Evolutionary conservation across 371 early-diverging fungal genomes (phyloP).

Genomic region (Apophysomyces sp.): DNA sequence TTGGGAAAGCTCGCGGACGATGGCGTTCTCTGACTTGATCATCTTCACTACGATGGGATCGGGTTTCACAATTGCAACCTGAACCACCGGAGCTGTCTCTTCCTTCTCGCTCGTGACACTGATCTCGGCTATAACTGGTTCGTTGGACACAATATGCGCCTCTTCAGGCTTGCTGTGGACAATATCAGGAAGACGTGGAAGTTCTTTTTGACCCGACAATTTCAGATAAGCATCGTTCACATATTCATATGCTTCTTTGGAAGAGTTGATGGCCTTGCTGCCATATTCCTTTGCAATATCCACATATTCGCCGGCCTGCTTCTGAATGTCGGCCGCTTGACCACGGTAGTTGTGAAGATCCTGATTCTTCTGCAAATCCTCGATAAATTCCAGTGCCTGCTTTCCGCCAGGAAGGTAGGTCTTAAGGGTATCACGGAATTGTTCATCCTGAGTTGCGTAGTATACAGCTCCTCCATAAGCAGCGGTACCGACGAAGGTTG

Average conservation of each 20-base stretch:
- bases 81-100: conserved; percentile 4
- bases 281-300: conserved; percentile 15
- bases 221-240: conserved; percentile 23
- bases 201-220: conserved; percentile 19
- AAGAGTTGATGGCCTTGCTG: conserved; percentile 18
- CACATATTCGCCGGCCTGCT: conserved; percentile 19
- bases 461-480: conserved; percentile 26
- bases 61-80: conserved; percentile 16
- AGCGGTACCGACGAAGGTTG: conserved; percentile 16
- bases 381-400: conserved; percentile 17
- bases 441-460: conserved; percentile 23
- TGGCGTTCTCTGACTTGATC: conserved; percentile 17
- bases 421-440: conserved; percentile 22
- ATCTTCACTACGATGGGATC: conserved; percentile 18
- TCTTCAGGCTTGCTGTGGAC: conserved; percentile 4
- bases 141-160: not conserved
- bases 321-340: conserved; percentile 10
- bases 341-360: conserved; percentile 17
- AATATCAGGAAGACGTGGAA: not conserved
- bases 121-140: not conserved
- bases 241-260: conserved; percentile 21
- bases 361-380: conserved; percentile 21
- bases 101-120: conserved; percentile 8
- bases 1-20: conserved; percentile 21
- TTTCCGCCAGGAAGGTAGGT: conserved; percentile 26